Evolutionary conservation across 139 green algal species (phyloP).

Genomic region (Limnomonas spitsbergensis): DNA sequence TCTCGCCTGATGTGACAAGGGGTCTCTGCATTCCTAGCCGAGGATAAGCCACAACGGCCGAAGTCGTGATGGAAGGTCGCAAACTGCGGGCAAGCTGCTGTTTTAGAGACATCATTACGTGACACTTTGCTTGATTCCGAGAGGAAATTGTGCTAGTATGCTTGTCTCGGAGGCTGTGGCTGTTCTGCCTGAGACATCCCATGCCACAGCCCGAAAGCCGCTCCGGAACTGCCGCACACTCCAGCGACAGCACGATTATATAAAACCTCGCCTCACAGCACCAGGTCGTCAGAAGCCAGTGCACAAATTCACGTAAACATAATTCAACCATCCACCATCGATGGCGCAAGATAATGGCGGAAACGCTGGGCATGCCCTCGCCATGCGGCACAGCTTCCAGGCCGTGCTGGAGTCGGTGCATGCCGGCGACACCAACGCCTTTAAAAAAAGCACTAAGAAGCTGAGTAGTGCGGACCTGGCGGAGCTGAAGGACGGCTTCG

Average conservation of each 20-base stretch:
- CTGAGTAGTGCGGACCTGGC: neutral
- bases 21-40: neutral
- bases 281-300: too few relatives aligned
- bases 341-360: neutral
- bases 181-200: neutral
- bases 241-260: too few relatives aligned
- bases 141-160: too few relatives aligned
- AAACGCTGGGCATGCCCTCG: neutral
- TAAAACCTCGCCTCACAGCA: too few relatives aligned
- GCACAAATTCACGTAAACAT: too few relatives aligned
- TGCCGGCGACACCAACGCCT: neutral
- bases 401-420: neutral
- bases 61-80: neutral
- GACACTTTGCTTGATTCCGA: too few relatives aligned
- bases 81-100: neutral
- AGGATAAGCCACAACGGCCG: neutral
- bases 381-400: slow-evolving; percentile 3
- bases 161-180: neutral
- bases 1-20: neutral
- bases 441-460: neutral
- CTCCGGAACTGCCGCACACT: too few relatives aligned
- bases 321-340: too few relatives aligned
- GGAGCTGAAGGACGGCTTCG: neutral
- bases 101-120: too few relatives aligned
- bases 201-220: neutral